Percentiles rank a stretch among this genome's conserved stretches.
Evolutionary conservation across 495 filamentous ascomycete genomes (phyloP).

Genomic region (Penicillium atrosanguineum): DNA sequence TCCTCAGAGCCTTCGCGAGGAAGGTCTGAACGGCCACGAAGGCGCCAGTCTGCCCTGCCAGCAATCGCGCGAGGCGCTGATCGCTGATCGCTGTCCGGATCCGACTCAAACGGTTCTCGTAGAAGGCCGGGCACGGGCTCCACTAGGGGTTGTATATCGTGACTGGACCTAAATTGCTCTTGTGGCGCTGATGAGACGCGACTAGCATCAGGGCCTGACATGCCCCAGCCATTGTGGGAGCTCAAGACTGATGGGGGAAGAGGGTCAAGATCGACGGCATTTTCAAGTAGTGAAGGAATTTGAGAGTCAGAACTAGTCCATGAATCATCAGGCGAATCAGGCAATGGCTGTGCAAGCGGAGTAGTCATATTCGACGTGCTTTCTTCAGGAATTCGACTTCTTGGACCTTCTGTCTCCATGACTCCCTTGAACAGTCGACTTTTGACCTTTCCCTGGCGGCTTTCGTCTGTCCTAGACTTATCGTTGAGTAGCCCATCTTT

Average conservation of each 20-base stretch:
- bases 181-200: slow-evolving; percentile 20
- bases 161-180: slow-evolving; percentile 27
- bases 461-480: slow-evolving; percentile 33
- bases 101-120: slow-evolving; percentile 20
- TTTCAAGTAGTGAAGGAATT: slow-evolving; percentile 32
- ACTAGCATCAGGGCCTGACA: slow-evolving; percentile 29
- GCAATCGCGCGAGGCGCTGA: slow-evolving; percentile 47
- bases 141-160: slow-evolving; percentile 17
- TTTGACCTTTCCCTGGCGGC: slow-evolving; percentile 38
- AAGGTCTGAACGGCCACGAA: slow-evolving; percentile 25
- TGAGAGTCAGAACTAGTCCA: slow-evolving; percentile 31
- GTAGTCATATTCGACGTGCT: slow-evolving; percentile 78
- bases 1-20: slow-evolving; percentile 34
- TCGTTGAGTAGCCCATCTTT: slow-evolving; percentile 32
- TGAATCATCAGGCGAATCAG: slow-evolving; percentile 42
- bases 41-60: slow-evolving; percentile 42
- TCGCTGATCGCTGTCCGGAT: slow-evolving; percentile 35
- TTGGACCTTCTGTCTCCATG: slow-evolving; percentile 37
- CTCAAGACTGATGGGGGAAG: slow-evolving; percentile 46
- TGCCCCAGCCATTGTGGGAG: slow-evolving; percentile 39
- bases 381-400: slow-evolving; percentile 49
- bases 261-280: slow-evolving; percentile 36
- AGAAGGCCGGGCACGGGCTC: slow-evolving; percentile 21
- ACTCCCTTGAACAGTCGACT: slow-evolving; percentile 45
- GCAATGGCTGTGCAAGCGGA: slow-evolving; percentile 68